Percentiles rank a stretch among this genome's conserved stretches.
These are phyloP conservation scores for Colletotrichum sp. DNA, from an alignment of 2,329 filamentous ascomycete species.

Conservation along the genomic window DNA sequence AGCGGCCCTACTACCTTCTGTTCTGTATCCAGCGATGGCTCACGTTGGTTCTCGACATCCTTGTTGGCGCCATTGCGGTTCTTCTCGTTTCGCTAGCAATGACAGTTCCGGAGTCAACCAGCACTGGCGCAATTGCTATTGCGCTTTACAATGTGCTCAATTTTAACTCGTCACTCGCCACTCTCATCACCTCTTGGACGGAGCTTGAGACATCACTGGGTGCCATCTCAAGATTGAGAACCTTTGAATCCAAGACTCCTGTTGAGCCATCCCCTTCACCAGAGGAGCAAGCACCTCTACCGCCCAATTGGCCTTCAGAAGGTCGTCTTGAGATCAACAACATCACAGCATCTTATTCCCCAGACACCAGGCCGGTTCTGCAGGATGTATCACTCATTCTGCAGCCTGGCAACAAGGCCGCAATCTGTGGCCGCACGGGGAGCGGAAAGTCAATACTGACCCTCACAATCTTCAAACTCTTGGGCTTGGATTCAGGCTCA, in stretches of 20 bases:
- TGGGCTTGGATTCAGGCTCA: constrained; percentile 28
- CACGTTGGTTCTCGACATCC: constrained; percentile 49
- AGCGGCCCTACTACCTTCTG: constrained; percentile 42
- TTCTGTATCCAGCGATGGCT: constrained; percentile 55
- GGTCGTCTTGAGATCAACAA: constrained; percentile 20
- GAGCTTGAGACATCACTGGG: constrained; percentile 26
- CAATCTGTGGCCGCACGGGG: constrained; percentile 28
- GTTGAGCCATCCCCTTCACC: constrained; percentile 8
- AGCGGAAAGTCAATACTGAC: constrained; percentile 23
- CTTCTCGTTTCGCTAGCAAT: constrained; percentile 19
- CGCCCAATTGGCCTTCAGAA: constrained; percentile 22
- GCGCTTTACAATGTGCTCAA: constrained; percentile 34
- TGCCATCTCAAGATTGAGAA: constrained; percentile 23
- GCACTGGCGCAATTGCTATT: constrained; percentile 25
- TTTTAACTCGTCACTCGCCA: constrained; percentile 28
- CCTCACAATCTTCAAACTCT: constrained; percentile 23
- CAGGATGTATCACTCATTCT: constrained; percentile 20
- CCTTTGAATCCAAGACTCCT: constrained; percentile 20
- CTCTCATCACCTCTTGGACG: constrained; percentile 24
- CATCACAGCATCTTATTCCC: constrained; percentile 10
- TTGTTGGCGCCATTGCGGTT: constrained; percentile 22
- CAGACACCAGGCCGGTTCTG: constrained; percentile 11
- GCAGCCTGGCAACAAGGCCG: constrained; percentile 22
- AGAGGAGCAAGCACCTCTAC: neutral
- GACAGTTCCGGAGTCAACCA: constrained; percentile 2